Evolutionary conservation across 495 filamentous ascomycete species (phyloP).

Genomic region (Aspergillus olivimuriae): DNA sequence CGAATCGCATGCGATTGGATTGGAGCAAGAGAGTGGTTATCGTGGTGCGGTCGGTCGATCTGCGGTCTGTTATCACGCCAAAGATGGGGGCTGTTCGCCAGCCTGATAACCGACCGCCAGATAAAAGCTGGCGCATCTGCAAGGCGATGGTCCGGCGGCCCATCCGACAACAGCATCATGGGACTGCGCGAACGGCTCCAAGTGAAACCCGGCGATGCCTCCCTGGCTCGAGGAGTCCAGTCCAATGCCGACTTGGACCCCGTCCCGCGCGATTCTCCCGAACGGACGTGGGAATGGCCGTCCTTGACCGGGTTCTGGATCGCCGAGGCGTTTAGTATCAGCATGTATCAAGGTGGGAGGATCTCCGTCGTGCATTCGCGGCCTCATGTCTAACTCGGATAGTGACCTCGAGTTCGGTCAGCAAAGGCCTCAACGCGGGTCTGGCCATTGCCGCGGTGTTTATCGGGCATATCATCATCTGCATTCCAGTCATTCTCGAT

Average conservation of each 20-base stretch:
- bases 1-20: too few relatives aligned
- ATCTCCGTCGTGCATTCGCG: too few relatives aligned
- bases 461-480: slow-evolving; percentile 12
- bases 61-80: neutral
- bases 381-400: neutral
- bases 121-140: too few relatives aligned
- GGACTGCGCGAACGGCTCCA: slow-evolving; percentile 10
- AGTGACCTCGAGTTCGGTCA: slow-evolving; percentile 13
- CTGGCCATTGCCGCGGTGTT: slow-evolving; percentile 12
- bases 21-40: too few relatives aligned
- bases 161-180: neutral
- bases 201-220: slow-evolving; percentile 10
- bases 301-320: slow-evolving; percentile 23
- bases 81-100: neutral
- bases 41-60: neutral
- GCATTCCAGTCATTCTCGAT: slow-evolving; percentile 14
- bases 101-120: neutral
- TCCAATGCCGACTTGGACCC: slow-evolving; percentile 19
- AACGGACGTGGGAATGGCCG: slow-evolving; percentile 21
- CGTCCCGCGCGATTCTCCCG: slow-evolving; percentile 10
- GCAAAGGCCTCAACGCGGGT: slow-evolving; percentile 11
- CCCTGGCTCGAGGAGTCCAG: slow-evolving; percentile 6
- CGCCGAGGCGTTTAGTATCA: slow-evolving; percentile 21
- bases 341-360: slow-evolving; percentile 14
- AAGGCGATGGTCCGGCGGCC: neutral